Conservation (phyloP, 148 eudicot genomes). For the Tetragonia tetragonoides region DNA sequence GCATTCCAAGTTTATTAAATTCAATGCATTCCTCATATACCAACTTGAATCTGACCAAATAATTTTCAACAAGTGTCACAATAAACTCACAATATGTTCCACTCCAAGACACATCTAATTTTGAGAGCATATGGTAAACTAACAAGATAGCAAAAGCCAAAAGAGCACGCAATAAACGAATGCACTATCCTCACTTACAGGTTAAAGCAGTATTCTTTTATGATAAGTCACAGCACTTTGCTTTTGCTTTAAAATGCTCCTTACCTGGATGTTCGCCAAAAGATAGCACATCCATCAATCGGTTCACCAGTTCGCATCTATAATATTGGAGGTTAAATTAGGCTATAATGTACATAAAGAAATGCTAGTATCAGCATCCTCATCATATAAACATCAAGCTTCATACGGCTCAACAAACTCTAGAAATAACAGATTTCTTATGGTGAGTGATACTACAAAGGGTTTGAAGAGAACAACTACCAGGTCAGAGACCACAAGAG, state of each 20-base stretch:
- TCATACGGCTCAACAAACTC: not conserved
- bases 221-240: too few species aligned
- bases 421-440: not conserved
- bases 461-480: not conserved
- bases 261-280: slow-evolving; percentile 88
- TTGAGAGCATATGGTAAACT: not conserved
- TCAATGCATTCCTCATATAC: slow-evolving; percentile 80
- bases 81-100: not conserved
- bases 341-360: slow-evolving; percentile 8
- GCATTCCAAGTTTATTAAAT: slow-evolving; percentile 76
- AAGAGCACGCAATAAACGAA: not conserved
- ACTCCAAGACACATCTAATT: not conserved
- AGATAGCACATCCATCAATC: slow-evolving; percentile 97
- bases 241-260: slow-evolving; percentile 4
- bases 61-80: slow-evolving; percentile 16
- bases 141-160: not conserved
- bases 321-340: slow-evolving; percentile 16
- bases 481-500: not conserved
- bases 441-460: not conserved
- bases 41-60: slow-evolving; percentile 67
- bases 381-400: slow-evolving; percentile 13
- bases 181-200: slow-evolving; percentile 2
- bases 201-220: not conserved
- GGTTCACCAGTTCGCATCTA: slow-evolving; percentile 96
- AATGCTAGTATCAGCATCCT: not conserved